Evolutionary conservation across 768 basidiomycete species (phyloP), one percentile per base, ranked within the genome.

Genomic region (Fomitopsis pulvina): DNA sequence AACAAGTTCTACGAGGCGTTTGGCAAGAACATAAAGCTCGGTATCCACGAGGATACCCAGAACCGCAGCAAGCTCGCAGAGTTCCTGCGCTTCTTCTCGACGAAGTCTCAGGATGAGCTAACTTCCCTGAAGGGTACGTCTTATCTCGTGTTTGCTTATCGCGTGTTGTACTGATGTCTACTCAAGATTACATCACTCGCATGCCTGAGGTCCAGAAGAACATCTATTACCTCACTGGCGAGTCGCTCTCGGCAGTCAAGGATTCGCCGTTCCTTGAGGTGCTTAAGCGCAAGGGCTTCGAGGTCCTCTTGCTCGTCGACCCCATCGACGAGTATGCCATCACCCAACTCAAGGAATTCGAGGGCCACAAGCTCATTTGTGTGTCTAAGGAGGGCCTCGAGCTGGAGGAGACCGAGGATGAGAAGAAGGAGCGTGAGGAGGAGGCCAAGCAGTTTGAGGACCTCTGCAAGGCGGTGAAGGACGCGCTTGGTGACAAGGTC

Each of bases 261-360:
- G 92, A 98, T 69, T 97, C 95, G 41, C 95, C 95, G 18, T 98
- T 98, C 94, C 85, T 98, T 50, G 95, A 98, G 74, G 90, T 95
- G 44, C 85, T 98, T 68, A 98, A 94, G 85, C 94, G 92, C 88
- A 97, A 91, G 80, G 91, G 91, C 74, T 97, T 97, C 68, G 95
- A 98, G 70, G 92, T 96, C 56, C 80, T 99, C 45, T 85, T 99
- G 57, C 85, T 99, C 52, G 90, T 96, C 59, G 95, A 98, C 76
- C 95, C 95, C 63, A 98, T 97, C 64, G 95, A 97, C 68, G 94
- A 97, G 74, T 99, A 98, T 66, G 95, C 95, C 53, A 84, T 94
- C 68, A 95, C 92, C 20, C 95, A 98, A 68, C 82, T 99, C 68
- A 98, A 98, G 80, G 95, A 98, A 76, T 99, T 95, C 64, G 95